Base-by-base conservation (phyloP, 2,329 filamentous ascomycete genomes). In the Hypomyces perniciosus region DNA sequence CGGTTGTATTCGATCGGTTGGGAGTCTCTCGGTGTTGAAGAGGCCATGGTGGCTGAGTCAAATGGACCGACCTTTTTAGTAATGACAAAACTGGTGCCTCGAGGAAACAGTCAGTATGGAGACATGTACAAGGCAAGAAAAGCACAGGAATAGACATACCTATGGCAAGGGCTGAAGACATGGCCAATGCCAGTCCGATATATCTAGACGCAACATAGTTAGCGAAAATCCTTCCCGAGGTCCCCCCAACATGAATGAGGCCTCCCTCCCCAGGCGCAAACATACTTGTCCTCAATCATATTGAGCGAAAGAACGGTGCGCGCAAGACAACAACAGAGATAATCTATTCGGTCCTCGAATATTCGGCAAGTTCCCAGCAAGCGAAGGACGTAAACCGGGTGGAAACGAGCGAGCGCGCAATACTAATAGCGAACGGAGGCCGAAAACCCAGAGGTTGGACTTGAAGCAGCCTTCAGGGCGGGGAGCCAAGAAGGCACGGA, bases 1-100 rank as follows among this genome's bases (percentile, higher is more conserved):
- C 2, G 13, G 13, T 27, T 42, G 39, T 8, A 13, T 42, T 20
- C 39, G 20, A 42, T 26, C 39, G 9, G 39, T 52, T 13, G 52
- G 50, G 31, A 35, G 5, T 10, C 29, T 8, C 43, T 20, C n/a
- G 28, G 43, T 6, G 9, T 28, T 29, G 31, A 27, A 8, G 41
- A 42, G 8, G 40, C 35, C 28, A 13, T 44, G 33, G 44, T 28
- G n/a, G 39, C 39, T 28, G 39, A 28, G 4, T n/a, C 33, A 34
- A 31, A 20, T 37, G 59, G 10, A 27, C 64, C 68, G 74, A 93
- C 88, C 81, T 96, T 97, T 75, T 99, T 99, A 44, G 95, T 99
- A 64, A 99, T 96, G 60, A 99, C 92, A 70, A 99, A 99, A 79
- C 91, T 96, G 46, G 89, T 90, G 65, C 90, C 90, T 93, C 61